Evolutionary conservation across 2,329 filamentous ascomycete genomes (phyloP), one percentile per base, ranked within the genome.

Genomic region (Lecanicillium sp.): DNA sequence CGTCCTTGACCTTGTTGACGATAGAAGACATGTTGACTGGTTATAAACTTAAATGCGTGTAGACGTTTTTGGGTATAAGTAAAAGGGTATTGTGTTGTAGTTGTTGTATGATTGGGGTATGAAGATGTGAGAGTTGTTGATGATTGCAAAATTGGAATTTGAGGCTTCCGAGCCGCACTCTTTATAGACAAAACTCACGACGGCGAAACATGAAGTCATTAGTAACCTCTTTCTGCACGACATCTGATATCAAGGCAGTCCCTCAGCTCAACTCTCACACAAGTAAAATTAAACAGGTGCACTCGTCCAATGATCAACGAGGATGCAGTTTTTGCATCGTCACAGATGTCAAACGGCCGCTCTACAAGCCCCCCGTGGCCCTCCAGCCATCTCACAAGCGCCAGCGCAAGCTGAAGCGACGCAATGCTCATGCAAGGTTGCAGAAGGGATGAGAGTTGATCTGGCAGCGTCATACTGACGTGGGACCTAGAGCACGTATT

Each of bases 1-100:
- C 74, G 4, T 79, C 75, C 72, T 80, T 80, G 62, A 79, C 71
- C 66, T 80, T 80, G 70, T 80, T 74, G 60, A 79, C 63, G 58
- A 81, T 66, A 56, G 65, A 64, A 64, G 77, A 78, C 77, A 80
- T 81, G 60, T 52, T 78, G 68, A 35, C 4, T 10, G 14, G 36
- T 17, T 39, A 21, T 39, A 19, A 21, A 6, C 14, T 15, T 39
- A 10, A 49, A 40, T 23, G 15, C n/a, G 59, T 50, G 45, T 54
- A 56, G 51, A 44, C 43, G 42, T 37, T 40, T 47, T 43, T 52
- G 48, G 48, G 42, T 58, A 30, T 12, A 37, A 21, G 8, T 12
- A 37, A 21, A 9, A 15, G 6, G n/a, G n/a, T 33, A 50, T 53
- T 45, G 50, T 35, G 24, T 50, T 36, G 20, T 41, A 11, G 8